phyloP scores from a whole-genome alignment of 495 filamentous ascomycete genomes.

The Neurospora sp. region DNA sequence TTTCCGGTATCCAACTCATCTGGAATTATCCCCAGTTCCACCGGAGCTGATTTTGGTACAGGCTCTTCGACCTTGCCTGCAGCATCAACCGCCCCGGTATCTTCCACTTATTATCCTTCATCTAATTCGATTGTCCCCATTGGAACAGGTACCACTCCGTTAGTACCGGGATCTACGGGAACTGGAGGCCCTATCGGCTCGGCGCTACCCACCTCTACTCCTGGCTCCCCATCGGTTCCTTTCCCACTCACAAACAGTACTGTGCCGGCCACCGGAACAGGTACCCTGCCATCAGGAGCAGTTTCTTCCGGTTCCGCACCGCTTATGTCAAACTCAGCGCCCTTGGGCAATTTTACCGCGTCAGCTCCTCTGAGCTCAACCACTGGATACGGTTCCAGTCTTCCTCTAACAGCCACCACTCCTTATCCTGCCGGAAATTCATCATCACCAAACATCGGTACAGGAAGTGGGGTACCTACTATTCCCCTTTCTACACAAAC shows the following conservation, averaged over 20 bases:
- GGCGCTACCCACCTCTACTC: neutral
- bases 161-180: neutral
- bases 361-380: neutral
- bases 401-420: neutral
- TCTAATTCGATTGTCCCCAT: neutral
- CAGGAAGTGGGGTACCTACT: neutral
- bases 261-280: neutral
- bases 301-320: neutral
- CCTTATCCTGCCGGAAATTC: conserved; percentile 3
- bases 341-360: neutral
- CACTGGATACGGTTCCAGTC: neutral
- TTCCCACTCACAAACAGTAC: conserved; percentile 11
- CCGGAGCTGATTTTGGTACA: neutral
- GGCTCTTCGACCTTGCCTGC: neutral
- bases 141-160: neutral
- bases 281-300: conserved; percentile 6
- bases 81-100: neutral
- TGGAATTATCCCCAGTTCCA: neutral
- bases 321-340: neutral
- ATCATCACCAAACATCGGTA: neutral
- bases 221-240: neutral
- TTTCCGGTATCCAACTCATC: neutral
- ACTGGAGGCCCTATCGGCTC: neutral
- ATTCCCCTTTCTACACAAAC: neutral
- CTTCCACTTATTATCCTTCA: neutral